These are phyloP conservation scores for Xylaria hypoxylon DNA, from an alignment of 2,329 filamentous ascomycete species.

Conservation along the genomic window DNA sequence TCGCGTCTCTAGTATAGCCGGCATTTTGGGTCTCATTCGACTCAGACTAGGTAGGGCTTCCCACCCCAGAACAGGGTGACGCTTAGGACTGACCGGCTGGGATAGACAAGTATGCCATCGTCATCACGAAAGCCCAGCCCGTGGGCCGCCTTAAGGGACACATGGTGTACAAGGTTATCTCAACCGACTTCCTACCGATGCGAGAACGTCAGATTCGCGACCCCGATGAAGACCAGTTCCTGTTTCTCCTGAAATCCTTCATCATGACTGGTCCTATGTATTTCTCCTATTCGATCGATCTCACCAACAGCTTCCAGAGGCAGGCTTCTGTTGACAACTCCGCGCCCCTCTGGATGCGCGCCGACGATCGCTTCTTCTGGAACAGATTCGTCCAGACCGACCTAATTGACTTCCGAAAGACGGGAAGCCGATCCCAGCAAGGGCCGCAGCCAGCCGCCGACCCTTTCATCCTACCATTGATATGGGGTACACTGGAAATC, in stretches of 20 bases:
- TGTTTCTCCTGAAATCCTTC: slow-evolving; percentile 82
- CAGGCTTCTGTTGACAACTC: slow-evolving; percentile 81
- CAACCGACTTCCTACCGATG: slow-evolving; percentile 93
- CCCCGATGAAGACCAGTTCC: slow-evolving; percentile 92
- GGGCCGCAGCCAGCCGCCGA: slow-evolving; percentile 82
- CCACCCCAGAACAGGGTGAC: background rate
- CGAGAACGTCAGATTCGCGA: slow-evolving; percentile 93
- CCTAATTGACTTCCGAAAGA: slow-evolving; percentile 85
- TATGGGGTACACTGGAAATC: slow-evolving; percentile 96
- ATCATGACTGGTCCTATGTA: slow-evolving; percentile 91
- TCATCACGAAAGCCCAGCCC: slow-evolving; percentile 93
- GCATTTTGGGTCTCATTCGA: slow-evolving; percentile 94
- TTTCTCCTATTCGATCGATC: slow-evolving; percentile 96
- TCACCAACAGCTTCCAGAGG: slow-evolving; percentile 96
- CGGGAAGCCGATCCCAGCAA: slow-evolving; percentile 70
- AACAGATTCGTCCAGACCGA: slow-evolving; percentile 93
- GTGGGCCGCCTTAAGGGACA: slow-evolving; percentile 94
- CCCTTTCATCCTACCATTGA: slow-evolving; percentile 93
- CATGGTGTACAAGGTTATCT: slow-evolving; percentile 92
- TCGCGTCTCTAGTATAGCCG: slow-evolving; percentile 89
- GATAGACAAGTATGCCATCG: slow-evolving; percentile 91
- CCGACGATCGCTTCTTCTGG: slow-evolving; percentile 99
- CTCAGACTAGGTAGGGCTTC: slow-evolving; percentile 80
- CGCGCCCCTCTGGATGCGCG: slow-evolving; percentile 86
- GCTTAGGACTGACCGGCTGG: slow-evolving; percentile 29